Conservation (phyloP, 352 stramenopile genomes). For the Phytophthora tubulina region DNA sequence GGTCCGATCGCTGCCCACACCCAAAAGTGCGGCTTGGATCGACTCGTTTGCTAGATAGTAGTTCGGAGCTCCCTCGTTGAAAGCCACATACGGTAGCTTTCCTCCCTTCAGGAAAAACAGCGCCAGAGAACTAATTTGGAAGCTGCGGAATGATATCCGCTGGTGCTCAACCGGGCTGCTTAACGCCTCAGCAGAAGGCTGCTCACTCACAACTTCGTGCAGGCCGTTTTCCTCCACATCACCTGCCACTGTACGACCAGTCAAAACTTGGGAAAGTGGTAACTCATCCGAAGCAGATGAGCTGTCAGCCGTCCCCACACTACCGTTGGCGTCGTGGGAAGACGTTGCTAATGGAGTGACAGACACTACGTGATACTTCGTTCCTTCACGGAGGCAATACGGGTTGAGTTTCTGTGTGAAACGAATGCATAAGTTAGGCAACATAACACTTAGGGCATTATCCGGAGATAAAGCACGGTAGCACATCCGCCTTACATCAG, state of each 20-base stretch:
- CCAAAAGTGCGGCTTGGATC: slow-evolving; percentile 74
- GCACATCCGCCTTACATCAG: slow-evolving; percentile 40
- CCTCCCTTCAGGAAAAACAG: slow-evolving; percentile 83
- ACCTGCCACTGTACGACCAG: slow-evolving; percentile 50
- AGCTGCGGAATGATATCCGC: slow-evolving; percentile 81
- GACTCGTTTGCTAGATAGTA: slow-evolving; percentile 86
- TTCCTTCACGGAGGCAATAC: slow-evolving; percentile 75
- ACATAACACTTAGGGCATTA: neutral
- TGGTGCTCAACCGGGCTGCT: slow-evolving; percentile 54
- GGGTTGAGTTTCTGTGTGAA: slow-evolving; percentile 58
- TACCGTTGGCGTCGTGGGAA: slow-evolving; percentile 47
- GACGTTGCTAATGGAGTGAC: slow-evolving; percentile 69
- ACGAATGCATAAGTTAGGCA: slow-evolving; percentile 6
- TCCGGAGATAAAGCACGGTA: neutral
- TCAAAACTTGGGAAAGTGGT: slow-evolving; percentile 71
- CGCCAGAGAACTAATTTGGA: slow-evolving; percentile 84
- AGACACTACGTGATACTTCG: slow-evolving; percentile 78
- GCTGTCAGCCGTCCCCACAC: slow-evolving; percentile 32
- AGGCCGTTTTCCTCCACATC: slow-evolving; percentile 42
- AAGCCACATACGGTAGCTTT: slow-evolving; percentile 83
- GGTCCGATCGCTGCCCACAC: slow-evolving; percentile 60
- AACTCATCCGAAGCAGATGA: slow-evolving; percentile 61
- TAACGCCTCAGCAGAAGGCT: slow-evolving; percentile 14
- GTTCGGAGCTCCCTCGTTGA: slow-evolving; percentile 83
- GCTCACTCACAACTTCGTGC: slow-evolving; percentile 35